phyloP scores from a whole-genome alignment of 2,329 filamentous ascomycete species.

The Stagonosporopsis cucurbitacearum region DNA sequence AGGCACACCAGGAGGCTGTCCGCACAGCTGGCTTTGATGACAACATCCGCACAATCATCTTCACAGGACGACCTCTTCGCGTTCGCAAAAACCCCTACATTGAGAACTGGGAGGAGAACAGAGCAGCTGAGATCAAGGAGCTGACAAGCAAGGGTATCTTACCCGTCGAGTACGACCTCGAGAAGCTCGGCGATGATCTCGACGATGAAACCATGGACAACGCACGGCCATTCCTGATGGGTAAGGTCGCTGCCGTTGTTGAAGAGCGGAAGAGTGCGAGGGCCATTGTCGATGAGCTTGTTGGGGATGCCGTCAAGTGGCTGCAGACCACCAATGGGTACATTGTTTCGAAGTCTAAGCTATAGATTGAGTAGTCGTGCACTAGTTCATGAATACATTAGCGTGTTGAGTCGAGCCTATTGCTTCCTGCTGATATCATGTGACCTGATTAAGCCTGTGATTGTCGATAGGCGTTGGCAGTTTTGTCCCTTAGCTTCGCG shows the following conservation, averaged over 20 bases:
- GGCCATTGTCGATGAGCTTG: slow-evolving; percentile 92
- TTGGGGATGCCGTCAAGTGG: slow-evolving; percentile 76
- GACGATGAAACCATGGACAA: slow-evolving; percentile 91
- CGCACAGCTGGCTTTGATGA: slow-evolving; percentile 91
- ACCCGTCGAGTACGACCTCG: slow-evolving; percentile 92
- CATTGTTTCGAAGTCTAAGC: slow-evolving; percentile 54
- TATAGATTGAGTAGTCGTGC: slow-evolving; percentile 23
- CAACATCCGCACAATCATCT: slow-evolving; percentile 96
- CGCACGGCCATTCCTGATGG: slow-evolving; percentile 91
- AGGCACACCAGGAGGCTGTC: slow-evolving; percentile 94
- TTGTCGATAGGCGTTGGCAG: too few relatives aligned
- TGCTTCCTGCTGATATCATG: neutral
- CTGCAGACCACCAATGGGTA: slow-evolving; percentile 72
- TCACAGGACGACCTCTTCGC: slow-evolving; percentile 93
- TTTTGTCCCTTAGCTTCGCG: too few relatives aligned
- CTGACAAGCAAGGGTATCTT: slow-evolving; percentile 88
- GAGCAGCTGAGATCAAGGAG: slow-evolving; percentile 87
- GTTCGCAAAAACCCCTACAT: slow-evolving; percentile 96
- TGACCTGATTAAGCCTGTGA: neutral
- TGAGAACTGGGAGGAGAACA: slow-evolving; percentile 93
- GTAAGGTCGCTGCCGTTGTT: slow-evolving; percentile 91
- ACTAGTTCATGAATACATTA: neutral
- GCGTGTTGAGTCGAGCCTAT: neutral
- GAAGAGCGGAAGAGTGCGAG: slow-evolving; percentile 92
- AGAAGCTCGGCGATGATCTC: slow-evolving; percentile 71